Evolutionary conservation across 768 basidiomycete species (phyloP), one percentile per base, ranked within the genome.

Genomic region (Lentinula raphanica): DNA sequence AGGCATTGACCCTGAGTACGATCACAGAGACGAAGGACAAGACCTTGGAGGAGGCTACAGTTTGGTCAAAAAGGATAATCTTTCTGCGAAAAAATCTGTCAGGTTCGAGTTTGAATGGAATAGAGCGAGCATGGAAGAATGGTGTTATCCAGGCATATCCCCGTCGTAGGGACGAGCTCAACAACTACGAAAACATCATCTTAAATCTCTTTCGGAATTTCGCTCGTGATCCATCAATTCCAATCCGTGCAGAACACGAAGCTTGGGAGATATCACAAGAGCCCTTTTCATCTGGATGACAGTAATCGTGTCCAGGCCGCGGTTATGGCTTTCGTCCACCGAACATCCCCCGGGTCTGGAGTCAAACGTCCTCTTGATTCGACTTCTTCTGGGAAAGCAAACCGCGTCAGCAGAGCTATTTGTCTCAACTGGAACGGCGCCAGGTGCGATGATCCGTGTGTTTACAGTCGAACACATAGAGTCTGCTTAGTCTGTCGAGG

Each of bases 351-450:
- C 8, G 17, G 17, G 8, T 8, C 17, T 38, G 9, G 8, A 8
- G 8, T 8, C 9, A 38, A 38, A 38, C 8, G 36, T 8, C 36
- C 36, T 8, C 17, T 17, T 8, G 8, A 8, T 38, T 38, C 36
- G 8, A 8, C 36, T 38, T 38, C 36, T 8, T 38, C 36, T 38
- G 17, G 36, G 36, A 8, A 8, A 38, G 17, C 9, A 8, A 38
- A 38, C 9, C 8, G 36, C 8, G 11, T 11, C 21, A 19, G 19
- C 21, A 46, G 11, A 46, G 8, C 45, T n/a, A 40, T 40, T 7
- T 63, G 62, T 39, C 56, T 55, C 19, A 61, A 61, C 29, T 63
- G 62, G 62, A 63, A 63, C 38, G 8, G 49, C 13, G 60, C 54
- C 19, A 27, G 35, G 36, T 63, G 62, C 28, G 25, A 44, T 1